phyloP scores from a whole-genome alignment of 202 grass and related monocot species.

The Thinopyrum obtusiflorum region DNA sequence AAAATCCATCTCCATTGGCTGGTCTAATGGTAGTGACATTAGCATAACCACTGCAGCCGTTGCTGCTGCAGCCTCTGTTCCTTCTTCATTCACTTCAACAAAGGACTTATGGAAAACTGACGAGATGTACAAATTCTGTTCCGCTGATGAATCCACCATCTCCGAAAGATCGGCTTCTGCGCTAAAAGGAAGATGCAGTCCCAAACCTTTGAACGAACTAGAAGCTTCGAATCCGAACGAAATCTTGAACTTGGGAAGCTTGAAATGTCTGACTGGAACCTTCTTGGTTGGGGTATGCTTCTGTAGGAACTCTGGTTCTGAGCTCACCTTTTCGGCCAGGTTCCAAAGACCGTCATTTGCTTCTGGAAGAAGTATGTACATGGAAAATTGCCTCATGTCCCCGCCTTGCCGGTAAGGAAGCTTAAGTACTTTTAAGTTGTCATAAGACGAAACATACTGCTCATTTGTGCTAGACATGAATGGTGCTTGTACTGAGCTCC shows the following conservation, averaged over 20 bases:
- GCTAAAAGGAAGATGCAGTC: background rate
- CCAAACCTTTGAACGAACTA: background rate
- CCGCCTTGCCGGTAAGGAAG: slow-evolving; percentile 70
- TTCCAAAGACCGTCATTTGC: slow-evolving; percentile 56
- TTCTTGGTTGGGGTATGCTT: background rate
- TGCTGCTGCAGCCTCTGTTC: background rate
- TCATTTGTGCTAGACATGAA: slow-evolving; percentile 59
- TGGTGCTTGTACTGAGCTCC: slow-evolving; percentile 47
- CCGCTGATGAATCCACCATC: background rate
- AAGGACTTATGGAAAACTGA: background rate
- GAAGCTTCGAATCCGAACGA: background rate
- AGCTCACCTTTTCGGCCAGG: slow-evolving; percentile 52
- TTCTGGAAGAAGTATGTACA: slow-evolving; percentile 73
- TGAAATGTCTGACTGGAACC: background rate
- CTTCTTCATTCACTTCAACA: background rate
- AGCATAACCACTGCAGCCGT: background rate
- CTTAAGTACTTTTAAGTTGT: slow-evolving; percentile 57
- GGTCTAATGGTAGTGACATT: background rate
- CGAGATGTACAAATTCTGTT: background rate
- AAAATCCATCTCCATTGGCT: background rate
- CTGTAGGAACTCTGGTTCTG: background rate
- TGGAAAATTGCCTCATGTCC: slow-evolving; percentile 71
- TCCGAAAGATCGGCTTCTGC: background rate
- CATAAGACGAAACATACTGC: slow-evolving; percentile 39
- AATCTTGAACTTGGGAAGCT: background rate